Percentiles rank a stretch among this genome's conserved stretches.
Conservation (phyloP, 495 filamentous ascomycete genomes). For the Parachaetomium inaequale region DNA sequence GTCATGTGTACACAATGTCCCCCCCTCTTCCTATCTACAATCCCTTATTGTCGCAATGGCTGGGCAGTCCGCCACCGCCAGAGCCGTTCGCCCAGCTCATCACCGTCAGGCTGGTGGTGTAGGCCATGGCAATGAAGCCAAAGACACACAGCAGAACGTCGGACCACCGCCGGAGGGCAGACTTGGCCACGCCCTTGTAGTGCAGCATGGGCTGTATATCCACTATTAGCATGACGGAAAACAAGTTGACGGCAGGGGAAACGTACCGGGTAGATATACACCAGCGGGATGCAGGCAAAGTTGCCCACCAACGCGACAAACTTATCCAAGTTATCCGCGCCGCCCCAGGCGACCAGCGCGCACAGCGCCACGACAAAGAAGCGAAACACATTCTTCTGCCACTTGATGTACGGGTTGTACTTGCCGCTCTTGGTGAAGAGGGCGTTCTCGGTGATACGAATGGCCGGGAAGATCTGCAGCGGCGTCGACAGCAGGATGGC, state of each 20-base stretch:
- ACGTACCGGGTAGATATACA: slow-evolving; percentile 95
- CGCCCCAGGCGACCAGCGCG: slow-evolving; percentile 82
- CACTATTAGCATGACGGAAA: slow-evolving; percentile 24
- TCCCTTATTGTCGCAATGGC: slow-evolving; percentile 47
- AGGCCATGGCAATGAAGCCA: slow-evolving; percentile 79
- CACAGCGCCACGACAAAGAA: slow-evolving; percentile 87
- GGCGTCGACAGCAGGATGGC: slow-evolving; percentile 93
- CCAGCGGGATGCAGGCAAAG: slow-evolving; percentile 95
- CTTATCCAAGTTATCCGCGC: slow-evolving; percentile 91
- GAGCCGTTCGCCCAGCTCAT: slow-evolving; percentile 66
- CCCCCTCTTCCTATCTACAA: neutral
- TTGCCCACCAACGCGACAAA: slow-evolving; percentile 94
- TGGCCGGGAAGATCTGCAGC: slow-evolving; percentile 94
- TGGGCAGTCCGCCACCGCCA: slow-evolving; percentile 38
- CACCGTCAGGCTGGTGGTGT: slow-evolving; percentile 82
- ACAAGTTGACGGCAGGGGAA: neutral
- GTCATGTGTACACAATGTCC: neutral
- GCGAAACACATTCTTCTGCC: slow-evolving; percentile 96
- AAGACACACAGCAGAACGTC: slow-evolving; percentile 76
- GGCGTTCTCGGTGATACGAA: slow-evolving; percentile 68
- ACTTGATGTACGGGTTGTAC: slow-evolving; percentile 93
- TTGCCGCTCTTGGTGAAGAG: slow-evolving; percentile 78
- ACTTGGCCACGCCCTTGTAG: slow-evolving; percentile 70
- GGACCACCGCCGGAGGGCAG: slow-evolving; percentile 55
- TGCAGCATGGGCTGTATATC: slow-evolving; percentile 75